These are phyloP conservation scores for Ascobolus immersus DNA, from an alignment of 495 filamentous ascomycete species.

Conservation along the genomic window DNA sequence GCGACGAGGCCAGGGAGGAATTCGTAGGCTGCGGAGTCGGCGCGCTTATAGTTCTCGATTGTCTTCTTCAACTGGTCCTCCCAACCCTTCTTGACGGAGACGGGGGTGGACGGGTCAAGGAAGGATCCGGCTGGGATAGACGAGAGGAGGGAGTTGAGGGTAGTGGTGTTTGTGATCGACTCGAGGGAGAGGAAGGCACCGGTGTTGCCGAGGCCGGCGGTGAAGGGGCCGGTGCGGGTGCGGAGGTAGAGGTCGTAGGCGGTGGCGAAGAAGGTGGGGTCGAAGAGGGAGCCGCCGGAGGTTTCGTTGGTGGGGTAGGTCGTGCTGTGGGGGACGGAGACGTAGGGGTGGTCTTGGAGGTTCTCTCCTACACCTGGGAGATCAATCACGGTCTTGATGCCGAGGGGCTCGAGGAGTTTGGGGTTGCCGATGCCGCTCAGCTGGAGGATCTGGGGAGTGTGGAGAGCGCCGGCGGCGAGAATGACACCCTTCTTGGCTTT, in stretches of 20 bases:
- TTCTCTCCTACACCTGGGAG: conserved; percentile 28
- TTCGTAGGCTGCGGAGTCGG: conserved; percentile 17
- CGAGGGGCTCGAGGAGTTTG: conserved; percentile 18
- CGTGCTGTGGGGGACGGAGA: no score
- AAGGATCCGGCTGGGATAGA: background rate
- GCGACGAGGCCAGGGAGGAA: no score
- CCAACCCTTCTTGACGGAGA: background rate
- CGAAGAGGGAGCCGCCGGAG: no score
- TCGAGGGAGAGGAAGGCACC: conserved; percentile 6
- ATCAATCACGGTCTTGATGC: conserved; percentile 21
- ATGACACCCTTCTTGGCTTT: conserved; percentile 28
- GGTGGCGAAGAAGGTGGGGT: no score
- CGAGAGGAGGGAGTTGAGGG: no score
- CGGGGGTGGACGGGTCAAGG: background rate
- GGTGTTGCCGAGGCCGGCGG: no score
- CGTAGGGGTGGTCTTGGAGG: conserved; percentile 26
- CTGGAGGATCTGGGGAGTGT: conserved; percentile 28
- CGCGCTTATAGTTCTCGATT: conserved; percentile 10
- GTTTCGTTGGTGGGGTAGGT: no score
- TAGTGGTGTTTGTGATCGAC: background rate
- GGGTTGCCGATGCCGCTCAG: conserved; percentile 26
- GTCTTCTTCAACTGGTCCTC: background rate
- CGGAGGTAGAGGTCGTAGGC: no score
- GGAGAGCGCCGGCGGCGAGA: conserved; percentile 27
- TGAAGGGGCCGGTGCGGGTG: no score